phyloP scores from a whole-genome alignment of 441 rosid genomes.

The Gossypium gossypioides region DNA sequence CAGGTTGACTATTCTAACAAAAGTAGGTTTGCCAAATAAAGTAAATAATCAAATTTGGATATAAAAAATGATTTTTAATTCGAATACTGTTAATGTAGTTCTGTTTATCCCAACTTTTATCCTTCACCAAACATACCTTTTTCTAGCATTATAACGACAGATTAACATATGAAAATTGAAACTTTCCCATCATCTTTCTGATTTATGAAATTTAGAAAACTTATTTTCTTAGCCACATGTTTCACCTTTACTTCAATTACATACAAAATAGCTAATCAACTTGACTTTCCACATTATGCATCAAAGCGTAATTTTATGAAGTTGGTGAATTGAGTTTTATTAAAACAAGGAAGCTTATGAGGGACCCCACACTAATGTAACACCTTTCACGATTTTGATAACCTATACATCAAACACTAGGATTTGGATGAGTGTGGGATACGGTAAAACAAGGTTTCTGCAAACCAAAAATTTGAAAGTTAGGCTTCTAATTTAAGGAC shows the following conservation, averaged over 20 bases:
- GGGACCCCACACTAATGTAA: conserved; percentile 28
- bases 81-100: not conserved
- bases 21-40: not conserved
- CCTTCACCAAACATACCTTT: not conserved
- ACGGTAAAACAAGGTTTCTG: not conserved
- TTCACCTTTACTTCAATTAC: conserved; percentile 20
- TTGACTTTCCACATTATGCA: conserved; percentile 21
- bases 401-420: not conserved
- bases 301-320: conserved; percentile 17
- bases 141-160: conserved; percentile 4
- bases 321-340: conserved; percentile 27
- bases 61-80: not conserved
- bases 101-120: conserved; percentile 2
- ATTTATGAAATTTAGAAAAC: conserved; percentile 10
- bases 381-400: conserved; percentile 17
- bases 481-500: conserved; percentile 19
- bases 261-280: conserved; percentile 19
- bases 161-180: conserved; percentile 8
- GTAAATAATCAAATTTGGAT: not conserved
- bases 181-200: conserved; percentile 9
- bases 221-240: conserved; percentile 16
- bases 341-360: conserved; percentile 16
- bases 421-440: not conserved
- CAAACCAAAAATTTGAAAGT: not conserved
- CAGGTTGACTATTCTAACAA: conserved; percentile 8